Evolutionary conservation across 2,329 filamentous ascomycete species (phyloP).

Genomic region (Epichloe hybrida): DNA sequence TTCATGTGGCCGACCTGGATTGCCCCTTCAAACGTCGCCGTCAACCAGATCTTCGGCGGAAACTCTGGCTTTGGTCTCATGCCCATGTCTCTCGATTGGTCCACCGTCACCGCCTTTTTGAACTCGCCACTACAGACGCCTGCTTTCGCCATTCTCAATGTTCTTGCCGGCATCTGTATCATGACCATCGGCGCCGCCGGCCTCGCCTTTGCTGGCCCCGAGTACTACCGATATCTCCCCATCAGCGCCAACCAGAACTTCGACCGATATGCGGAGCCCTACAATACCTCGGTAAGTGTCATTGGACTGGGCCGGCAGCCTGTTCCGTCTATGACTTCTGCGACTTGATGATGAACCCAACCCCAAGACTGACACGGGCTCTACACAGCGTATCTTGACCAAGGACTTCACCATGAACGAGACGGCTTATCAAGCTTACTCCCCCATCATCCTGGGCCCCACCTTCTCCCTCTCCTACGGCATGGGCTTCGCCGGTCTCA

Average conservation of each 20-base stretch:
- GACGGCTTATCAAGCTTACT: constrained; percentile 44
- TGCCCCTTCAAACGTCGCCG: constrained; percentile 42
- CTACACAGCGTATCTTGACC: constrained; percentile 35
- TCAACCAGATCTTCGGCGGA: constrained; percentile 55
- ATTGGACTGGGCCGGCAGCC: background rate
- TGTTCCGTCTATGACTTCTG: background rate
- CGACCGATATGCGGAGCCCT: constrained; percentile 44
- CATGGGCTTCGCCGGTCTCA: constrained; percentile 41
- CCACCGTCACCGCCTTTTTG: constrained; percentile 42
- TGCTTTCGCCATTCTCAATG: constrained; percentile 47
- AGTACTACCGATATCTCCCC: constrained; percentile 42
- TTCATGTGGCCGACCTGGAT: constrained; percentile 52
- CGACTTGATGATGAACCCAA: background rate
- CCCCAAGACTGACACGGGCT: background rate
- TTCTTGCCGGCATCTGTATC: constrained; percentile 37
- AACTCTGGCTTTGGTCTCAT: constrained; percentile 46
- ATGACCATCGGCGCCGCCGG: constrained; percentile 37
- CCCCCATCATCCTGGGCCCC: constrained; percentile 39
- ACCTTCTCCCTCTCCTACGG: constrained; percentile 43
- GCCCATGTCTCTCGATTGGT: constrained; percentile 56
- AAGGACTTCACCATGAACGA: constrained; percentile 38
- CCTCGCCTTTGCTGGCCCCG: constrained; percentile 36
- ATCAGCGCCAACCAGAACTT: constrained; percentile 39
- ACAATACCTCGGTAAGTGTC: constrained; percentile 30
- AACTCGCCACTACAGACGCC: constrained; percentile 45